Base-by-base conservation (phyloP, 345 rosid genomes). In the Lepidium didymum region DNA sequence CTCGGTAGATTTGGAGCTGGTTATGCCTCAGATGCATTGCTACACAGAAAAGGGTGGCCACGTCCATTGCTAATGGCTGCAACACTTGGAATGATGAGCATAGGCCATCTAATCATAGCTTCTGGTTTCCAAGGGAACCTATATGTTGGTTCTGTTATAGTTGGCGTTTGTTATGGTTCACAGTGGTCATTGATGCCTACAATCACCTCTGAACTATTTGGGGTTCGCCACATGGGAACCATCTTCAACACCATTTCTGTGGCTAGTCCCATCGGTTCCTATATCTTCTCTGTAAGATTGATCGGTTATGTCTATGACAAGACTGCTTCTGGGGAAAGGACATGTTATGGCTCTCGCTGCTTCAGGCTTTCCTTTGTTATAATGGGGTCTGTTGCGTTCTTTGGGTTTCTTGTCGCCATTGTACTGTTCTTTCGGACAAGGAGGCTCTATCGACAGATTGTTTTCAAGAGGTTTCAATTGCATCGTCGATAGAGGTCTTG, bases 1-100 rank as follows among this genome's bases (percentile, higher is more conserved):
- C 88, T 93, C 2, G 97, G 97, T 61, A 87, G 97, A 34, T 88
- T 92, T 34, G 92, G 93, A 44, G 98, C 81, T 7, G 98, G 98
- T 12, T 86, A 75, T 36, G 73, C 85, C 3, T 90, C 98, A 0
- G 98, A 92, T 72, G 66, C 80, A 27, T 65, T 92, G 73, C 80
- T 92, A 16, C 87, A 81, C 69, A 80, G 58, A 62, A 60, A 45
- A 36, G 98, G 98, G 8, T 88, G 77, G 85, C 83, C 82, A n/a
- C 83, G 97, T 79, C 93, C 97, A 3, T 56, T 81, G 62, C 84
- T 90, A 63, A 88, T 90, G 81, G 89, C 77, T 10, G 74, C 89
- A 53, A 88, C 91, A 31, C 81, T 85, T 41, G 89, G 84, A 65
- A 62, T 72, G 6, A 74, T 90, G 85, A 50, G 81, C 0, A 70